Conservation (phyloP, 176 grass and related monocot species). For the Tuctoria greenei region DNA sequence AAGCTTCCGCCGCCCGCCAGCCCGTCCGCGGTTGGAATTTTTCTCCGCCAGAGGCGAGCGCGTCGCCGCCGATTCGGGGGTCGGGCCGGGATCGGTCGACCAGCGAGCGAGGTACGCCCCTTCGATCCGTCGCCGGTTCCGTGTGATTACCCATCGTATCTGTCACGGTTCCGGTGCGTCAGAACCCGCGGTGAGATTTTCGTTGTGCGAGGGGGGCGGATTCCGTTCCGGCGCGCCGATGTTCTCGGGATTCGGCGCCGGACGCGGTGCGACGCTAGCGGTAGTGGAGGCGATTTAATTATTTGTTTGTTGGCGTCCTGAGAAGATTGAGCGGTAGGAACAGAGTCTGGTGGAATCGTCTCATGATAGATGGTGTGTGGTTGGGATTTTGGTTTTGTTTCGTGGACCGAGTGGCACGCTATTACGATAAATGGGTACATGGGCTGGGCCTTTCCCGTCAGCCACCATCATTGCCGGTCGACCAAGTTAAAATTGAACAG, state of each 20-base stretch:
- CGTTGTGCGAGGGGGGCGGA: neutral
- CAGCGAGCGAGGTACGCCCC: slow-evolving; percentile 19
- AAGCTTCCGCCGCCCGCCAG: slow-evolving; percentile 9
- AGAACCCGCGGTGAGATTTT: neutral
- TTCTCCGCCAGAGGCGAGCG: neutral
- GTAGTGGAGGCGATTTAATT: neutral
- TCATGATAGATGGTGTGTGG: neutral
- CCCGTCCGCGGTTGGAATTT: too few relatives aligned
- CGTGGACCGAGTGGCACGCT: neutral
- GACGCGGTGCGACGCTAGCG: neutral
- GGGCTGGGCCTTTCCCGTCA: neutral
- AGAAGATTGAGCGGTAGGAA: neutral
- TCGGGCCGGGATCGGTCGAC: slow-evolving; percentile 16
- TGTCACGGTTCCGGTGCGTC: neutral
- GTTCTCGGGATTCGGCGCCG: neutral
- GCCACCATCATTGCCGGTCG: neutral
- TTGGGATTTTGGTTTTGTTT: neutral
- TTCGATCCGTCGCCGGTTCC: neutral
- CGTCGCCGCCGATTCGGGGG: neutral
- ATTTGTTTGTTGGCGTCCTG: neutral
- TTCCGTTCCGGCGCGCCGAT: neutral
- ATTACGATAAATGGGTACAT: neutral
- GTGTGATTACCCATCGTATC: neutral
- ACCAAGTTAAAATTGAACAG: neutral
- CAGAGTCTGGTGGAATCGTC: neutral